Evolutionary conservation across 83 land plant species (phyloP).

Genomic region (Picea abies): DNA sequence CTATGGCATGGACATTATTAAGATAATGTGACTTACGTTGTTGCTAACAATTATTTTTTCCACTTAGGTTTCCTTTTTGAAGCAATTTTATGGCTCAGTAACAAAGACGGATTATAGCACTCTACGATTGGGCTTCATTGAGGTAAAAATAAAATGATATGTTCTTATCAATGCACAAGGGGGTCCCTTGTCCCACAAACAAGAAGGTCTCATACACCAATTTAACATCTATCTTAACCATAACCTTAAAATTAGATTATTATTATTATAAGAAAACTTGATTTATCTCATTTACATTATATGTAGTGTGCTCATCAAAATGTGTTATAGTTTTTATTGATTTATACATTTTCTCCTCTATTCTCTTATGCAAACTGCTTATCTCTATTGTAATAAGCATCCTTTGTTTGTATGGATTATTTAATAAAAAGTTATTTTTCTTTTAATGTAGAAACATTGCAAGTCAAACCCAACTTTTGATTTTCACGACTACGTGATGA

Average conservation of each 20-base stretch:
- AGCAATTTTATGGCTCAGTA: slow-evolving; percentile 67
- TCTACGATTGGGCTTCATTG: slow-evolving; percentile 60
- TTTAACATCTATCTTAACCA: too few relatives aligned
- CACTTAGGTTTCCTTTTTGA: slow-evolving; percentile 55
- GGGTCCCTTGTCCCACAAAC: too few relatives aligned
- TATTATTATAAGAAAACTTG: not conserved
- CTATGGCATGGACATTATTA: too few relatives aligned
- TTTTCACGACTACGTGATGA: slow-evolving; percentile 66
- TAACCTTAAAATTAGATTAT: too few relatives aligned
- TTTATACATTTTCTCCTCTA: too few relatives aligned
- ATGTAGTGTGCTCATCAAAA: not conserved
- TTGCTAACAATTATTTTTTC: too few relatives aligned
- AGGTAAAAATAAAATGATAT: slow-evolving; percentile 17
- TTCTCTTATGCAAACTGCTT: not conserved
- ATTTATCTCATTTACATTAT: not conserved
- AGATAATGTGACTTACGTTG: too few relatives aligned
- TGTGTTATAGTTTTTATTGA: too few relatives aligned
- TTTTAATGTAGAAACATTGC: not conserved
- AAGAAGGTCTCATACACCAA: too few relatives aligned
- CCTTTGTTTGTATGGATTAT: too few relatives aligned
- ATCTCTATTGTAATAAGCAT: not conserved
- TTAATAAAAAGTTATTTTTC: not conserved
- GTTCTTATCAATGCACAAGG: not conserved
- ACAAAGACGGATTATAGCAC: slow-evolving; percentile 56
- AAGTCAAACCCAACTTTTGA: slow-evolving; percentile 45